Evolutionary conservation across 345 rosid genomes (phyloP), one percentile per base, ranked within the genome.

Genomic region (Hibiscus tridactylites): DNA sequence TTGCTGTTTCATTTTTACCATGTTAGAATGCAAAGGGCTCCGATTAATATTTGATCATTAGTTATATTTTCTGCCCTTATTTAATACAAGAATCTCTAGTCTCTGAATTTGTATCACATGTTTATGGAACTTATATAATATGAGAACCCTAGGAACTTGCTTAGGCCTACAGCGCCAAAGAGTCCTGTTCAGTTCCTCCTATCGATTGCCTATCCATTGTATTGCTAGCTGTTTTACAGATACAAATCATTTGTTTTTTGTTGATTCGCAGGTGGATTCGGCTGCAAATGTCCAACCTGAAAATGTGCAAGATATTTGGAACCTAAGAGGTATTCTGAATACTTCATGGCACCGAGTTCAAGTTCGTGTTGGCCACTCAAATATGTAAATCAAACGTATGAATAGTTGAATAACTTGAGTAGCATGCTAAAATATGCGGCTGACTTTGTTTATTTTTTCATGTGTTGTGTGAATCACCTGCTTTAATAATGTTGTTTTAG

Each of bases 251-350:
- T 42, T 57, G 0, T 24, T 42, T 42, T 21, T 42, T 33, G 5
- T 47, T 60, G 72, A 4, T 78, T 71, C 37, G 70, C 84, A 90
- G 97, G 97, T 88, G 72, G 96, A 92, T 77, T 76, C 88, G n/a
- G 97, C 98, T 24, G 96, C 93, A 21, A 95, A 95, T 77, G 90
- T 95, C 64, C 99, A 95, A 72, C 99, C 98, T 9, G 91, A 88
- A 77, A 82, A 78, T 47, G 96, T 89, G 80, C 90, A 86, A 78
- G 85, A 84, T 47, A 83, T 95, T 29, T 95, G 98, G 97, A 95
- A 95, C 84, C 82, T 92, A 81, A 87, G 97, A 83, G 99, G 98
- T 46, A 84, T 92, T 61, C 86, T 92, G 54, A 95, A 95, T 79
- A 62, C 97, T 9, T 95, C 99, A 50, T 95, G 99, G 97, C 99